Percentiles rank a stretch among this genome's conserved stretches.
Conservation (phyloP, 805 yeast genomes). For the Candida patagonica region DNA sequence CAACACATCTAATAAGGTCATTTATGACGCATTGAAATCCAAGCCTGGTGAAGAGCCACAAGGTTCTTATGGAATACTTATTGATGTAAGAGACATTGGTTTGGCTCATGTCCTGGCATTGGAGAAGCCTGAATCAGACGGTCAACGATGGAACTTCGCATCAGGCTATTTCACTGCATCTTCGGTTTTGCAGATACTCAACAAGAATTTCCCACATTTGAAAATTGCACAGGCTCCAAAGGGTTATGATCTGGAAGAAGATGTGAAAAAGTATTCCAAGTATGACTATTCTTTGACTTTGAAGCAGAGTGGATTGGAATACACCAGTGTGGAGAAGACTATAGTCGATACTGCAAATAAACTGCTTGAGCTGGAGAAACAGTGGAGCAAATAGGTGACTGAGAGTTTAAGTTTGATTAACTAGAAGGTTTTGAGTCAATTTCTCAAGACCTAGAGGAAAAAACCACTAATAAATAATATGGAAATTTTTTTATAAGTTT, state of each 20-base stretch:
- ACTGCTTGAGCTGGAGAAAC: conserved; percentile 8
- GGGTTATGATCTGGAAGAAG: conserved; percentile 1
- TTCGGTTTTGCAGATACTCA: conserved; percentile 14
- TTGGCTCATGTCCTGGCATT: conserved; percentile 45
- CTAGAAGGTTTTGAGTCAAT: too few relatives aligned
- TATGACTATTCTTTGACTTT: conserved; percentile 7
- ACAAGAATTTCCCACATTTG: conserved; percentile 14
- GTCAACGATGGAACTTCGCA: conserved; percentile 9
- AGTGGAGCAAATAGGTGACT: conserved; percentile 1
- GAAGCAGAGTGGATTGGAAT: conserved; percentile 9
- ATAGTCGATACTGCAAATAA: conserved; percentile 8
- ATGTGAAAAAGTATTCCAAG: background rate
- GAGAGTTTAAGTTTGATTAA: too few relatives aligned
- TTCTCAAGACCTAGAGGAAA: too few relatives aligned
- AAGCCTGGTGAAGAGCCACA: background rate
- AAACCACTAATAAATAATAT: too few relatives aligned
- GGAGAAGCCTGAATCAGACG: conserved; percentile 25
- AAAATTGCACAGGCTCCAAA: conserved; percentile 5
- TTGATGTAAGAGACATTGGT: conserved; percentile 60
- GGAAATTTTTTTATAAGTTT: too few relatives aligned
- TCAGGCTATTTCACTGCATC: conserved; percentile 8
- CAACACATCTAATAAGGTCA: conserved; percentile 7
- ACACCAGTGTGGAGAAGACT: conserved; percentile 9
- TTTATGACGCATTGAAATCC: conserved; percentile 2
- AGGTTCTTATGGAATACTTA: conserved; percentile 12